Evolutionary conservation across 2,329 filamentous ascomycete species (phyloP).

Genomic region (Fusarium staphyleae): DNA sequence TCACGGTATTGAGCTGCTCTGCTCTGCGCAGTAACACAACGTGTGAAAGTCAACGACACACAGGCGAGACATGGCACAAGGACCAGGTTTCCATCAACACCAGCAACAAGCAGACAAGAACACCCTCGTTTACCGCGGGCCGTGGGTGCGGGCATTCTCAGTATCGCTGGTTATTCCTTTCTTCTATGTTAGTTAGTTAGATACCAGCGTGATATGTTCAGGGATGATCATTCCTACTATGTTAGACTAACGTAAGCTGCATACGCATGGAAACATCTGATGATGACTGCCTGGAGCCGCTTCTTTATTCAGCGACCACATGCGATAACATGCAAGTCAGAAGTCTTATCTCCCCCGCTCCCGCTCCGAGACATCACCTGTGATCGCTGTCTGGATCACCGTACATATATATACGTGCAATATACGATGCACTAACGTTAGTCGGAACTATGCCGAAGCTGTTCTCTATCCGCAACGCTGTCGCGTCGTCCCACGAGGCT

Average conservation of each 20-base stretch:
- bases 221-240: conserved; percentile 33
- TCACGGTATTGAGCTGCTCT: conserved; percentile 3
- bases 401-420: background rate
- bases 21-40: background rate
- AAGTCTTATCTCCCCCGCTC: background rate
- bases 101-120: conserved; percentile 21
- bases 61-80: conserved; percentile 5
- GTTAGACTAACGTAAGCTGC: conserved; percentile 26
- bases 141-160: conserved; percentile 13
- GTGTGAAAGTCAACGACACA: conserved; percentile 2
- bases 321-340: conserved; percentile 22
- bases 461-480: conserved; percentile 39
- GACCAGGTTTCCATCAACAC: conserved; percentile 19
- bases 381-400: background rate
- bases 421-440: background rate
- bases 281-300: conserved; percentile 26
- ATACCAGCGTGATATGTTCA: conserved; percentile 18
- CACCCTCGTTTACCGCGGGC: conserved; percentile 14
- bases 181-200: too few species aligned
- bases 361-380: background rate
- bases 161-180: conserved; percentile 11
- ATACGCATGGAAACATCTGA: conserved; percentile 12
- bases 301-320: conserved; percentile 5
- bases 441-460: conserved; percentile 22
- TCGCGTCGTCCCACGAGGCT: conserved; percentile 34